Evolutionary conservation across 2,329 filamentous ascomycete species (phyloP).

Genomic region (Fusarium chuoi): DNA sequence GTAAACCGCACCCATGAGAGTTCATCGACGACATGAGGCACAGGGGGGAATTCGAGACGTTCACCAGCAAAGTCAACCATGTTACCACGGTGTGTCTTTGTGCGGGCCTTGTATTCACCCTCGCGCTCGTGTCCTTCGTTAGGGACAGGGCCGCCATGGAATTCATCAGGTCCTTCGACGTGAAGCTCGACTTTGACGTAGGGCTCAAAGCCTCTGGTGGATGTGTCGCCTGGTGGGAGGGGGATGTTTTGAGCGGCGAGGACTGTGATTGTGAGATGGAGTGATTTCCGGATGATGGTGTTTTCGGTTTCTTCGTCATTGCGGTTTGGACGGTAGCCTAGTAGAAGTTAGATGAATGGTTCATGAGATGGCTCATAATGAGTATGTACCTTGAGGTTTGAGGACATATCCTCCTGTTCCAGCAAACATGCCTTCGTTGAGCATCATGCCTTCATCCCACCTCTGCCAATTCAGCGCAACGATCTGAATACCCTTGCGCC

Average conservation of each 20-base stretch:
- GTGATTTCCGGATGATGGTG: conserved; percentile 62
- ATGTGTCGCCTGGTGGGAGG: conserved; percentile 65
- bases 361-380: no score
- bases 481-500: conserved; percentile 89
- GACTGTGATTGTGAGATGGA: conserved; percentile 78
- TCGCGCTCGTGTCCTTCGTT: conserved; percentile 55
- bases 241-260: conserved; percentile 81
- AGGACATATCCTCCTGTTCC: conserved; percentile 86
- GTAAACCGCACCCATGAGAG: conserved; percentile 84
- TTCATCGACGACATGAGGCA: conserved; percentile 70
- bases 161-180: conserved; percentile 71
- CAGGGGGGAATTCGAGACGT: conserved; percentile 64
- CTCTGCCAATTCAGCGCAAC: conserved; percentile 95
- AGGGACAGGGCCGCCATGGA: conserved; percentile 49
- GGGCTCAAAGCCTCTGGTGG: conserved; percentile 71
- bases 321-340: conserved; percentile 48
- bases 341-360: background rate
- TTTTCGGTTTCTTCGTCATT: conserved; percentile 37
- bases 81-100: conserved; percentile 65
- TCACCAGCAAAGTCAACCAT: conserved; percentile 72
- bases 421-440: conserved; percentile 92
- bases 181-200: conserved; percentile 89
- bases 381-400: conserved; percentile 73
- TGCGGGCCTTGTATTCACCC: conserved; percentile 67
- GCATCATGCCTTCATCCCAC: conserved; percentile 93